phyloP scores from a whole-genome alignment of 257 asterid genomes.

The Fraxinus cuspidata region DNA sequence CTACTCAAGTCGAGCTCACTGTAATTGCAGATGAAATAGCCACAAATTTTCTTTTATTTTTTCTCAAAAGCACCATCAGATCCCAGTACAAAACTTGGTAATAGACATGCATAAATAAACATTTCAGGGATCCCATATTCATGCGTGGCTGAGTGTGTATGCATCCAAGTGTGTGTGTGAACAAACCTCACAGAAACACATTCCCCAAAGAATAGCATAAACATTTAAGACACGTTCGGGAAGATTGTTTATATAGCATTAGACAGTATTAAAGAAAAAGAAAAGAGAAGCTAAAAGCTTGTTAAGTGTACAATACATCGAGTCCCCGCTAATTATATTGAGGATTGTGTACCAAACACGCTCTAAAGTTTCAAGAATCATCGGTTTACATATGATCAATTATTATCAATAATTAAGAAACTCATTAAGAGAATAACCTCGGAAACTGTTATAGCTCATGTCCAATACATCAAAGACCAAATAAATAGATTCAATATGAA shows the following conservation, averaged over 20 bases:
- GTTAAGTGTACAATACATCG: not conserved
- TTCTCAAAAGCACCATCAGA: not conserved
- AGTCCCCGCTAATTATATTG: not conserved
- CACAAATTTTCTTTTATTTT: not conserved
- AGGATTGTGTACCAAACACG: not conserved
- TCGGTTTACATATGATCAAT: not conserved
- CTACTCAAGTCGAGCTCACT: not conserved
- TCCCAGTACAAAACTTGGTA: not conserved
- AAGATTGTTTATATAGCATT: not conserved
- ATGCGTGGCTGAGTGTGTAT: too few species aligned
- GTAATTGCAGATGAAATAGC: not conserved
- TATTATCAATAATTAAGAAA: not conserved
- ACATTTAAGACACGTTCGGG: not conserved
- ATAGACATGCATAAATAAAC: too few species aligned
- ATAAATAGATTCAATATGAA: too few species aligned
- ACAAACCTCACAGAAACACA: too few species aligned
- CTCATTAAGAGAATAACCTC: not conserved
- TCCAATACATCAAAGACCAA: not conserved
- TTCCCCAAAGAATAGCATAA: not conserved
- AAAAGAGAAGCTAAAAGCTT: not conserved
- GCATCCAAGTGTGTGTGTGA: too few species aligned
- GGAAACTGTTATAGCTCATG: not conserved
- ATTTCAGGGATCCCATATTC: not conserved
- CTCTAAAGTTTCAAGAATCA: not conserved
- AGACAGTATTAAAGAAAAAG: not conserved